Percentiles rank a stretch among this genome's conserved stretches.
These are phyloP conservation scores for Bifiguratus adelaidae DNA, from an alignment of 192 early-diverging fungal genomes.

Conservation along the genomic window DNA sequence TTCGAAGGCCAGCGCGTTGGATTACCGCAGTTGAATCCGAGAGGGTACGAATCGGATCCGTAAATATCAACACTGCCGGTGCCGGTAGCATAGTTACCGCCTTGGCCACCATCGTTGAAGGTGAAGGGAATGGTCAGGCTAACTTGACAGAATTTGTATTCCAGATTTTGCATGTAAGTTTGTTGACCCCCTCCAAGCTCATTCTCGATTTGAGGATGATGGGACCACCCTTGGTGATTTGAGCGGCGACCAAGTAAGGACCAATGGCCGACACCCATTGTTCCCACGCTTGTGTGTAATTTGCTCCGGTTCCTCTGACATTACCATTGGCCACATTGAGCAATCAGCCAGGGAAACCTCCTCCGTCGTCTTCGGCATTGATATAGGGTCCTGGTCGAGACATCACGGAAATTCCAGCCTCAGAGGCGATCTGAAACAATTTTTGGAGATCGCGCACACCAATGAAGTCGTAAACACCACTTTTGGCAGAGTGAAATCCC, in stretches of 20 bases:
- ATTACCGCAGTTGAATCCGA: constrained; percentile 2
- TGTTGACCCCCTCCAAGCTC: background rate
- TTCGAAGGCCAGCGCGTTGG: background rate
- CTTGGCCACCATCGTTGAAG: constrained; percentile 2
- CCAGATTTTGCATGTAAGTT: constrained; percentile 1
- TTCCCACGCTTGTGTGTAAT: constrained; percentile 1
- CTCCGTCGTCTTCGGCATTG: too few relatives aligned
- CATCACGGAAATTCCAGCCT: constrained; percentile 15
- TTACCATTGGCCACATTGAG: background rate
- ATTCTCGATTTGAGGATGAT: constrained; percentile 1
- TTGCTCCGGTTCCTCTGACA: background rate
- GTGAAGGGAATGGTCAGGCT: constrained; percentile 1
- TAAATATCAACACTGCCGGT: constrained; percentile 2
- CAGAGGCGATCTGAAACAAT: constrained; percentile 4
- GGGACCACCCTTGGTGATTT: constrained; percentile 1
- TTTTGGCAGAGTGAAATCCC: constrained; percentile 17
- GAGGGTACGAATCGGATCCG: constrained; percentile 4
- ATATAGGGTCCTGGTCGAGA: constrained; percentile 13
- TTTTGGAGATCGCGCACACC: constrained; percentile 12
- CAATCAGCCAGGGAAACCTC: constrained; percentile 1
- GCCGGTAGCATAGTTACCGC: background rate
- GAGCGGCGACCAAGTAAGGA: background rate
- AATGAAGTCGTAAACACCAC: constrained; percentile 15
- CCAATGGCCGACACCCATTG: constrained; percentile 6
- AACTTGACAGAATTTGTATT: background rate